Evolutionary conservation across 768 basidiomycete genomes (phyloP).

Genomic region (Mycena chlorophos): DNA sequence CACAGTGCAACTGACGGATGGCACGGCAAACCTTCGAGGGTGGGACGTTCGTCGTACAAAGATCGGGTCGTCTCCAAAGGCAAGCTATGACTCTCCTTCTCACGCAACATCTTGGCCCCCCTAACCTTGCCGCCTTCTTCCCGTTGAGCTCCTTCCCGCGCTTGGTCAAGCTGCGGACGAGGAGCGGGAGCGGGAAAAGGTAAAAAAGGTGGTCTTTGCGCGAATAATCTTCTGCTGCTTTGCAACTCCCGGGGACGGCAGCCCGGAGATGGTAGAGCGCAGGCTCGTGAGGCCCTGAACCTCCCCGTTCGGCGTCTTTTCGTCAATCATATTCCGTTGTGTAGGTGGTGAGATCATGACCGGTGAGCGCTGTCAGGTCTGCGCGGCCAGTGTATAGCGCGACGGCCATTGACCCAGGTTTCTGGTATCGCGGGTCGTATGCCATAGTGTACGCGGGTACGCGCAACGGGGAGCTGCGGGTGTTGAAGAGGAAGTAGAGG

Average conservation of each 20-base stretch:
- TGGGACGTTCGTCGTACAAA: too few species aligned
- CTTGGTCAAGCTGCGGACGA: conserved; percentile 47
- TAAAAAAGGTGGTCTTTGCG: conserved; percentile 62
- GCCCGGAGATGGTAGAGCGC: too few species aligned
- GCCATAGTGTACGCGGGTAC: conserved; percentile 43
- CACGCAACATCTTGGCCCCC: conserved; percentile 46
- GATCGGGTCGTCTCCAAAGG: conserved; percentile 72
- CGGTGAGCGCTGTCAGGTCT: too few species aligned
- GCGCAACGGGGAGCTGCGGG: conserved; percentile 2
- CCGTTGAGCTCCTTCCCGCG: conserved; percentile 55
- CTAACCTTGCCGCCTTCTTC: conserved; percentile 59
- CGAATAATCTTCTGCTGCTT: too few species aligned
- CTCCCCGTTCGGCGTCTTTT: too few species aligned
- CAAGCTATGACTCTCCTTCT: conserved; percentile 54
- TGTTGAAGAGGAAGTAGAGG: neutral
- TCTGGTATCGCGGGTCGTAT: conserved; percentile 61
- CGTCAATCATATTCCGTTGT: too few species aligned
- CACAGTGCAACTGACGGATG: too few species aligned
- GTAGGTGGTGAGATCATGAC: too few species aligned
- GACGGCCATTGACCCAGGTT: conserved; percentile 83
- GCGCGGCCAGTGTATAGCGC: conserved; percentile 82
- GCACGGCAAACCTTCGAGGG: too few species aligned
- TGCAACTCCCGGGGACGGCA: too few species aligned
- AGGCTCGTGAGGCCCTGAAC: too few species aligned
- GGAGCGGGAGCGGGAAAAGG: conserved; percentile 67